These are phyloP conservation scores for Penstemon eatonii DNA, from an alignment of 257 asterid species.

Conservation along the genomic window DNA sequence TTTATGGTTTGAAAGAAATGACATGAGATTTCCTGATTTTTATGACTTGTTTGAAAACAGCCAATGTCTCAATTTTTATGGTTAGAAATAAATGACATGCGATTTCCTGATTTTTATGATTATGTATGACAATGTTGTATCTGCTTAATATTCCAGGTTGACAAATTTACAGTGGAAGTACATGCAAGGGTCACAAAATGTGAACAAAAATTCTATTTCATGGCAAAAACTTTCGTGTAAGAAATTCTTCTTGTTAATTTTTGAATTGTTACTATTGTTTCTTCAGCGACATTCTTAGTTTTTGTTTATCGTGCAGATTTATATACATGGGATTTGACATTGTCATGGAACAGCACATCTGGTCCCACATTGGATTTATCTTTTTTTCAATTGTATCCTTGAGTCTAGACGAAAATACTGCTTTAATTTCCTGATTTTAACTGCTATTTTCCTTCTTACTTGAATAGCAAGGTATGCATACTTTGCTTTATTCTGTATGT, in stretches of 20 bases:
- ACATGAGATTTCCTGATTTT: no score
- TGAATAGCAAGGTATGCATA: slow-evolving; percentile 82
- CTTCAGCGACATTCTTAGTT: slow-evolving; percentile 28
- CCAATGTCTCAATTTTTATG: no score
- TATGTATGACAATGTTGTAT: no score
- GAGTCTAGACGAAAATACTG: slow-evolving; percentile 10
- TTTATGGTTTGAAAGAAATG: no score
- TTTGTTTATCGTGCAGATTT: slow-evolving; percentile 60
- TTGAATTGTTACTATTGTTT: slow-evolving; percentile 20
- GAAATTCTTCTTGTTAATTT: slow-evolving; percentile 32
- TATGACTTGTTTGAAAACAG: no score
- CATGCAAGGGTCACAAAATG: no score
- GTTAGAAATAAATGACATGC: no score
- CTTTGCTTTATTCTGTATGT: slow-evolving; percentile 24
- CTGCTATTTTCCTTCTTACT: slow-evolving; percentile 50
- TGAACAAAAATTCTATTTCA: no score
- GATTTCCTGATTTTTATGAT: no score
- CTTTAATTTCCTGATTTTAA: slow-evolving; percentile 24
- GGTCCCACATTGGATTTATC: slow-evolving; percentile 98
- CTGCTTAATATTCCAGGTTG: no score
- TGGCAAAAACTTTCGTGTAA: slow-evolving; percentile 98
- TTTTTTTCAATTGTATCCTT: slow-evolving; percentile 98
- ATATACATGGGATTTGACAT: slow-evolving; percentile 98
- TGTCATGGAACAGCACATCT: slow-evolving; percentile 97
- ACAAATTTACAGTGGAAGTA: no score